Conservation (phyloP, 116 monocot species). For the Papilionanthe hybrid region DNA sequence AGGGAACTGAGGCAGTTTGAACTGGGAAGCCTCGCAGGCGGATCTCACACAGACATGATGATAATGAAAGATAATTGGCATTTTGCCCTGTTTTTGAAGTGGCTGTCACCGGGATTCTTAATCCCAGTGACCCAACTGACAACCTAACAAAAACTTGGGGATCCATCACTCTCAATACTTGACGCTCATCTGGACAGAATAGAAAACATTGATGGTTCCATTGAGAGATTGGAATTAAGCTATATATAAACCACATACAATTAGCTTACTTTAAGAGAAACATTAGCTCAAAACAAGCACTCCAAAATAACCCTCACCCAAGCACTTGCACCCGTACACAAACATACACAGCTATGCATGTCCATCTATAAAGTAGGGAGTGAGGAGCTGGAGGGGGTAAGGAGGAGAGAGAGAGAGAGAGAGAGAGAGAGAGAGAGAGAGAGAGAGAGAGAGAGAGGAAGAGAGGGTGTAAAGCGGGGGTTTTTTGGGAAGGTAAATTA, state of each 20-base stretch:
- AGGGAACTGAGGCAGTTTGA: conserved; percentile 52
- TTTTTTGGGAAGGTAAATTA: background rate
- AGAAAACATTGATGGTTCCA: background rate
- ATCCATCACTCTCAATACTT: conserved; percentile 58
- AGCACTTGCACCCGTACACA: background rate
- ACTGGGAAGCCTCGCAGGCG: conserved; percentile 66
- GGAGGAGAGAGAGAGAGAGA: no score
- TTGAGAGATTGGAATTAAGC: background rate
- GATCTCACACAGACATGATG: conserved; percentile 54
- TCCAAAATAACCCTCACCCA: background rate
- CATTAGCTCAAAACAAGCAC: background rate
- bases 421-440: no score
- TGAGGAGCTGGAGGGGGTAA: no score
- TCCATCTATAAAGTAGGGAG: no score
- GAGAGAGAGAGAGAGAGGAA: no score
- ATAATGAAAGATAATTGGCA: conserved; percentile 8
- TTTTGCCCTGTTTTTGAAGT: conserved; percentile 17
- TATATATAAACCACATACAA: background rate
- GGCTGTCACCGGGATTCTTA: conserved; percentile 36
- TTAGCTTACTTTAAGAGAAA: background rate
- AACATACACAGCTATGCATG: background rate
- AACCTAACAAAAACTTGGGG: conserved; percentile 72
- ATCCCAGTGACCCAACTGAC: conserved; percentile 73
- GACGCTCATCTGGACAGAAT: conserved; percentile 17
- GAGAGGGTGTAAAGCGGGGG: no score